Evolutionary conservation across 23 red algal species (phyloP).

Genomic region (Gracilaria vermiculophylla): DNA sequence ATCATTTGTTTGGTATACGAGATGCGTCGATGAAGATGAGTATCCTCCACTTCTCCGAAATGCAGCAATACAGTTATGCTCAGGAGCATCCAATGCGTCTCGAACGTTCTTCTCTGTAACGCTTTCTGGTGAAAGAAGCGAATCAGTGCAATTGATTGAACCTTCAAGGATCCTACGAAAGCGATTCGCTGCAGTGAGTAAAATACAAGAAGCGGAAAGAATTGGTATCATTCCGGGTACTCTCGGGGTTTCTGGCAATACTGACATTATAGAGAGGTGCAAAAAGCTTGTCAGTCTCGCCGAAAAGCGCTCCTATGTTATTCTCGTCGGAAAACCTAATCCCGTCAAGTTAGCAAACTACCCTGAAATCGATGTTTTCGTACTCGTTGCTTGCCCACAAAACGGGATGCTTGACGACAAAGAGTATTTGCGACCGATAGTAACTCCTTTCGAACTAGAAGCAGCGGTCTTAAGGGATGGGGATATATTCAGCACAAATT

Average conservation of each 20-base stretch:
- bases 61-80: conserved; percentile 15
- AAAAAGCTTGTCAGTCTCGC: conserved; percentile 26
- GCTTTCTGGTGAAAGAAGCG: neutral
- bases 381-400: conserved; percentile 78
- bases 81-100: neutral
- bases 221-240: conserved; percentile 77
- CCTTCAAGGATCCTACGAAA: conserved; percentile 35
- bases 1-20: conserved; percentile 44
- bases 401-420: conserved; percentile 42
- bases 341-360: conserved; percentile 84
- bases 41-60: conserved; percentile 22
- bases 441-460: conserved; percentile 81
- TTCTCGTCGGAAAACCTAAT: conserved; percentile 83
- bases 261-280: conserved; percentile 55
- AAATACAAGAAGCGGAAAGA: conserved; percentile 44
- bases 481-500: conserved; percentile 51
- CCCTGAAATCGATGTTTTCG: conserved; percentile 90
- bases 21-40: neutral
- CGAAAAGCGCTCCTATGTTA: conserved; percentile 60
- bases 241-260: conserved; percentile 41
- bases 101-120: conserved; percentile 20
- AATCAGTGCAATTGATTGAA: neutral
- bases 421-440: conserved; percentile 70
- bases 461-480: conserved; percentile 39
- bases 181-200: conserved; percentile 30